Conservation (phyloP, 768 basidiomycete genomes). For the Termitomyces sp. region DNA sequence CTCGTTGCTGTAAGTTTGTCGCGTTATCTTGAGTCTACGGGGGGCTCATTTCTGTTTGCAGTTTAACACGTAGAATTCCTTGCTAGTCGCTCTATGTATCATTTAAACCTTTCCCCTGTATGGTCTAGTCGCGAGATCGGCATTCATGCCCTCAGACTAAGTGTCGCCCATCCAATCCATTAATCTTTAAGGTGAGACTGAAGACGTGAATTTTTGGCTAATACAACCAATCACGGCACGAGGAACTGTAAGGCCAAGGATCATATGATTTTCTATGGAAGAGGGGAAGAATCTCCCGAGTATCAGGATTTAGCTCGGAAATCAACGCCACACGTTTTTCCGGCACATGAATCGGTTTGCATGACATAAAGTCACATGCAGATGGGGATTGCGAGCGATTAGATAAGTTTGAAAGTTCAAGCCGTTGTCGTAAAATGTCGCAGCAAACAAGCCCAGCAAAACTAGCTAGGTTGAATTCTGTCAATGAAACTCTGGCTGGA, state of each 20-base stretch:
- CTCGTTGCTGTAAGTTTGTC: constrained; percentile 68
- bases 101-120: background rate
- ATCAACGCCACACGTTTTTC: too few species aligned
- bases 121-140: background rate
- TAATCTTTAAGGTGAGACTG: background rate
- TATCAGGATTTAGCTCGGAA: too few species aligned
- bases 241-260: too few species aligned
- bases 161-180: too few species aligned
- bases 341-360: too few species aligned
- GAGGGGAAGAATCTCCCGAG: too few species aligned
- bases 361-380: background rate
- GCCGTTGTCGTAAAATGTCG: constrained; percentile 30
- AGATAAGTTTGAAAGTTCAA: background rate
- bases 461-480: constrained; percentile 35
- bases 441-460: constrained; percentile 44
- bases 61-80: constrained; percentile 33
- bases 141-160: background rate
- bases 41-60: constrained; percentile 13
- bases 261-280: too few species aligned
- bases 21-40: background rate
- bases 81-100: background rate
- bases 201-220: background rate
- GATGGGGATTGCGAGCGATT: background rate
- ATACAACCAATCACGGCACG: too few species aligned
- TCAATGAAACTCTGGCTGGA: constrained; percentile 35